Base-by-base conservation (phyloP, 1,139 yeast species). In the Candida sojae region DNA sequence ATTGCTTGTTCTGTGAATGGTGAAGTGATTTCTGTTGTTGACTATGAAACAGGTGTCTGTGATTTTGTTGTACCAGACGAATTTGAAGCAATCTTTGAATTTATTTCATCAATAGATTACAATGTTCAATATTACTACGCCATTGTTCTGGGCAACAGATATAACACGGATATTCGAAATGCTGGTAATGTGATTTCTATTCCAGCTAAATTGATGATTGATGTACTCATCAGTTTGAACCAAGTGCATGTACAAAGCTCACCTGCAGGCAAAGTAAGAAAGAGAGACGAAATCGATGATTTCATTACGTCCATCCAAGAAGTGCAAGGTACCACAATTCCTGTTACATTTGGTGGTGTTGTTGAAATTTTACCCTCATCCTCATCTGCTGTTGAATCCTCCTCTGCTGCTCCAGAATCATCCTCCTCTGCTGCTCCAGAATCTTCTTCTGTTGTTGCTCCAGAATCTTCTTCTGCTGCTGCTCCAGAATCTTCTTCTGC, bases 11-110 rank as follows among this genome's bases (percentile, higher is more conserved):
- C 61, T 45, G 68, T 69, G 43, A 56, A 66, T 54, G 75, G 74
- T 52, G 61, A 43, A 37, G 46, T 55, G 34, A 64, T 63, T 31
- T 68, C 68, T 31, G 59, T 60, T 36, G 77, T 71, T 45, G 76
- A 70, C 62, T 65, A 63, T 51, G 75, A 66, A 51, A 67, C 77
- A 43, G 78, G 76, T 51, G 51, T 48, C 12, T 73, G 78, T 63
- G 66, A 70, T 43, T 71, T 71, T 67, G 49, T 66, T 17, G 52
- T 73, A 44, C 74, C 75, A 50, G 47, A 55, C 4, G 5, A 47
- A 25, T 62, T 57, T 49, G 70, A 71, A 42, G 62, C 57, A 38
- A 33, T 44, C 43, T 70, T 67, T 57, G 53, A 57, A 36, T 71
- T 59, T 61, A 51, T 28, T 25, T 58, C 68, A 45, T 48, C 10